A percentile compares a stretch with the other conserved stretches of the same genome.
Evolutionary conservation across 2,329 filamentous ascomycete species (phyloP).

Genomic region (Pseudopithomyces chartarum): DNA sequence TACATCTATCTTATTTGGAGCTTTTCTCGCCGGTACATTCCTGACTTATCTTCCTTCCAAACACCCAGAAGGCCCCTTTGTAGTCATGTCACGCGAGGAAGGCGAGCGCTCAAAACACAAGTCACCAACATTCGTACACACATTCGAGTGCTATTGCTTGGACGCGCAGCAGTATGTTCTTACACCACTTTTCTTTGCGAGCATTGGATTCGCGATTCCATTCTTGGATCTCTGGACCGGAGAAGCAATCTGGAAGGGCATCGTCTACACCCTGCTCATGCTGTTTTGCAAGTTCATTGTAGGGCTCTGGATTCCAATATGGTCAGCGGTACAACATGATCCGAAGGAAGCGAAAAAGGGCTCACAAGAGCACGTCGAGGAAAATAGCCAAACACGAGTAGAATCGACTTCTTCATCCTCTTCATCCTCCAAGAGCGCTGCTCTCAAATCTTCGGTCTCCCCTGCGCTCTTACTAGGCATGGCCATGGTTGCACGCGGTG

Average conservation of each 20-base stretch:
- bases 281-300: conserved; percentile 16
- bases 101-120: conserved; percentile 33
- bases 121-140: conserved; percentile 35
- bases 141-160: conserved; percentile 48
- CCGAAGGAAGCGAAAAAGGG: not conserved
- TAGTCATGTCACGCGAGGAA: conserved; percentile 29
- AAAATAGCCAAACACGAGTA: no score
- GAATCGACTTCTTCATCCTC: no score
- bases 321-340: no score
- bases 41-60: conserved; percentile 34
- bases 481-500: conserved; percentile 33
- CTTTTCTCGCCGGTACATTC: conserved; percentile 37
- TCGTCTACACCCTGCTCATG: conserved; percentile 35
- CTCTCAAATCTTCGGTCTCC: not conserved
- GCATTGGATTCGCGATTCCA: conserved; percentile 36
- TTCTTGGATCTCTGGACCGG: conserved; percentile 36
- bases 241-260: conserved; percentile 32
- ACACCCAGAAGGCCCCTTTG: conserved; percentile 23
- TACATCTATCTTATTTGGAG: conserved; percentile 36
- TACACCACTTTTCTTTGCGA: conserved; percentile 37
- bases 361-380: no score
- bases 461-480: conserved; percentile 23
- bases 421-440: no score
- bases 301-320: conserved; percentile 16
- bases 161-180: conserved; percentile 50